Evolutionary conservation across 495 filamentous ascomycete species (phyloP), one percentile per base, ranked within the genome.

Genomic region (Trichoderma asperelloides): DNA sequence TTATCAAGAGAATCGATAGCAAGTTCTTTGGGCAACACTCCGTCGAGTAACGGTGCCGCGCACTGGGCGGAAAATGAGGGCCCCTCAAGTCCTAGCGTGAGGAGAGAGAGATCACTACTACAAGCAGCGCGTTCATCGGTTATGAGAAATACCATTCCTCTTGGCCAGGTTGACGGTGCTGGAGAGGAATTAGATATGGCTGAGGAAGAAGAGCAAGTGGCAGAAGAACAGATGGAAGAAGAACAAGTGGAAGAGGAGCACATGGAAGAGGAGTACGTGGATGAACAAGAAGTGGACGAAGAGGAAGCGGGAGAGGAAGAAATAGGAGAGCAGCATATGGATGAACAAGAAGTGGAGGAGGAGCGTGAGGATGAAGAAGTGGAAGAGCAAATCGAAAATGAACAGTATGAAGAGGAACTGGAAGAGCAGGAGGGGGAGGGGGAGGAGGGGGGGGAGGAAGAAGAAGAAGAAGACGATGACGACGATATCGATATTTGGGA

Each of bases 401-500:
- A 21, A 23, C 47, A 23, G 47, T 6, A 4, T 11, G 47, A 51
- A 51, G 18, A 25, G n/a, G 47, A 51, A 21, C 12, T 16, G 49
- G 21, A 57, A 27, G 7, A 69, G 3, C 27, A 67, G 11, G 25
- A 67, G 28, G 65, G 13, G 3, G n/a, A 27, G n/a, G 5, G 25
- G 30, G 37, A 67, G 5, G n/a, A 28, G 13, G 62, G 65, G 7
- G 64, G 65, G 21, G 57, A 65, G 18, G 63, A 69, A 25, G 69
- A 65, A 37, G 28, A 69, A 5, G 45, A 67, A 2, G n/a, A 28
- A 3, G 62, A 68, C 25, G 74, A 78, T 5, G 77, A 74, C 2
- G 76, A 78, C 2, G 76, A 80, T 18, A 73, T 75, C 9, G 82
- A 84, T 70, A 69, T 81, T 3, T 83, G 77, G 75, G 77, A 76